Evolutionary conservation across 352 stramenopile species (phyloP), one percentile per base, ranked within the genome.

Genomic region (Globisporangium recalcitrans): DNA sequence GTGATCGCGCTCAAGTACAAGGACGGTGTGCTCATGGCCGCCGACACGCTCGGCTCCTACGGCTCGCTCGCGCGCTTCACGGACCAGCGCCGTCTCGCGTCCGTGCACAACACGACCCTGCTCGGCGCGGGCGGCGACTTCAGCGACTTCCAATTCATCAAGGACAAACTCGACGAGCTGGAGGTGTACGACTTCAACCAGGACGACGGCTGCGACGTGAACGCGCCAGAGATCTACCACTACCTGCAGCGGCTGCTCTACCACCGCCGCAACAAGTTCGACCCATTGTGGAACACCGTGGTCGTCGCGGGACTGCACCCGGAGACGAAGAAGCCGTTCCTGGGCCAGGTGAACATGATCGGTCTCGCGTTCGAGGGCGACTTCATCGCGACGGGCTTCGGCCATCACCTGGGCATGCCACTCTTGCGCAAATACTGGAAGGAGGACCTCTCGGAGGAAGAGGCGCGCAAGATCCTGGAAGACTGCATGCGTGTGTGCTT

Each of bases 271-370:
- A 99, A 98, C 77, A 98, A 99, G 70, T 98, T 99, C 70, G 97
- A 99, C 77, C 97, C 97, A 46, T 86, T 99, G 27, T 99, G 97
- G 97, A 99, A 99, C 82, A 97, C 96, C 58, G 65, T 99, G 5
- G 85, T 99, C 0, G 88, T 99, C 54, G 97, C 93, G n/a, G 97
- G 97, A 3, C 77, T 93, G 49, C 85, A 95, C 58, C 86, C 91
- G 27, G 86, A 97, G 70, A 95, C 90, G 31, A 79, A 91, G 61
- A 67, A 89, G 54, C 98, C 84, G 11, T 95, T 99, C 77, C 86
- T 99, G 46, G 97, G 96, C n/a, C 90, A 96, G 48, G 89, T 98
- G 7, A 98, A 97, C 72, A 98, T 98, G 82, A 97, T 99, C 59
- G 97, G 97, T 26, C 97, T 98, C 13, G 96, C 97, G 13, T 98